These are phyloP conservation scores for Solanum pinnatisectum DNA, from an alignment of 257 asterid species.

Conservation along the genomic window DNA sequence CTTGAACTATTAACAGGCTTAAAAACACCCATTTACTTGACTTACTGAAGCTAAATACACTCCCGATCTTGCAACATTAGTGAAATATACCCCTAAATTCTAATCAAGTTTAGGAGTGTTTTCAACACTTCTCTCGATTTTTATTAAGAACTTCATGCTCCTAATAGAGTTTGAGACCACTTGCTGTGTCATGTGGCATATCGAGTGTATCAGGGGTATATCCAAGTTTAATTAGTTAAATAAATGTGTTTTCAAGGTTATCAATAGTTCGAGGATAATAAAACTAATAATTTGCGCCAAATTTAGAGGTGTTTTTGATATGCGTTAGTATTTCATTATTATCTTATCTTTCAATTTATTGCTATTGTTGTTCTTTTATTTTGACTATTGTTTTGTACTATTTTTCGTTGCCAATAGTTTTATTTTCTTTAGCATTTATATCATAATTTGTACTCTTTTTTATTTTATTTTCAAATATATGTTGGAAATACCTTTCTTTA, in stretches of 20 bases:
- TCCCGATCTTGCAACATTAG: neutral
- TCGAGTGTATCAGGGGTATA: neutral
- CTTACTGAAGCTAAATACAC: neutral
- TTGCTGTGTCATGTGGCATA: neutral
- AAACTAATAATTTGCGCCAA: too few relatives aligned
- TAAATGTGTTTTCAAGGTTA: neutral
- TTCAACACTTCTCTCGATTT: neutral
- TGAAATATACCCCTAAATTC: neutral
- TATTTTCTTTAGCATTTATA: neutral
- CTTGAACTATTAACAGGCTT: accelerated
- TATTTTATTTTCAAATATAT: neutral
- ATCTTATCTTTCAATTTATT: neutral
- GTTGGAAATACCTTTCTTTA: neutral
- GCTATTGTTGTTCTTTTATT: neutral
- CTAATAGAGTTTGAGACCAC: neutral
- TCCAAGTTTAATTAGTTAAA: too few relatives aligned
- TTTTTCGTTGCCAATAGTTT: neutral
- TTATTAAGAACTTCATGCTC: too few relatives aligned
- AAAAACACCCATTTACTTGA: too few relatives aligned
- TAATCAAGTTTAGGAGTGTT: neutral
- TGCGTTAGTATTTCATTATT: neutral
- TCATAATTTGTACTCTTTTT: neutral
- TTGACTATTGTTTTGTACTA: neutral
- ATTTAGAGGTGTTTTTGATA: too few relatives aligned
- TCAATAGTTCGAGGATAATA: neutral